Evolutionary conservation across 352 stramenopile genomes (phyloP).

Genomic region (Peronospora farinosa): DNA sequence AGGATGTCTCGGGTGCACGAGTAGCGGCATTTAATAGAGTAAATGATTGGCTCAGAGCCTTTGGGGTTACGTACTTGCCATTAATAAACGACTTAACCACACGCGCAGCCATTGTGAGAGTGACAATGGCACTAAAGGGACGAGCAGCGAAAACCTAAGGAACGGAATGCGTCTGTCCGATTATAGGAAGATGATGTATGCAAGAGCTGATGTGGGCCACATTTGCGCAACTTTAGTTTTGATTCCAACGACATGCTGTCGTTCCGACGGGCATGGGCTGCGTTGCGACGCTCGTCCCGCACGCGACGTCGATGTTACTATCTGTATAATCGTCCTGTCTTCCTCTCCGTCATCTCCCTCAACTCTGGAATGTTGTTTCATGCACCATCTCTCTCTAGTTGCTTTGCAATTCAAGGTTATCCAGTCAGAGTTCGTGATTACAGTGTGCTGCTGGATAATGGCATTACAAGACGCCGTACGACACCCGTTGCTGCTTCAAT

Average conservation of each 20-base stretch:
- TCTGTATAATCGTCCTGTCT: neutral
- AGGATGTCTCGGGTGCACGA: constrained; percentile 42
- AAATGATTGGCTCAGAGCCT: constrained; percentile 19
- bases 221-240: neutral
- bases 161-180: neutral
- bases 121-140: neutral
- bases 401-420: constrained; percentile 8
- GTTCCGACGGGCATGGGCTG: constrained; percentile 1
- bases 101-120: constrained; percentile 17
- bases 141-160: neutral
- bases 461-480: neutral
- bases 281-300: constrained; percentile 3
- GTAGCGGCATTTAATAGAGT: constrained; percentile 62
- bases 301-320: neutral
- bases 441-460: constrained; percentile 16
- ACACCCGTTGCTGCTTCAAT: constrained; percentile 8
- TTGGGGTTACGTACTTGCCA: constrained; percentile 43
- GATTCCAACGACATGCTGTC: constrained; percentile 6
- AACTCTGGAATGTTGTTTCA: constrained; percentile 7
- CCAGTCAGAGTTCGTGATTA: neutral
- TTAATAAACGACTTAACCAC: constrained; percentile 69
- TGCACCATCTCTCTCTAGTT: neutral
- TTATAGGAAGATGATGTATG: neutral
- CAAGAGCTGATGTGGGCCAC: too few relatives aligned
- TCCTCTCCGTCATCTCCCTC: neutral